Evolutionary conservation across 1,284 basidiomycete genomes (phyloP).

Genomic region (Cystobasidium pallidum): DNA sequence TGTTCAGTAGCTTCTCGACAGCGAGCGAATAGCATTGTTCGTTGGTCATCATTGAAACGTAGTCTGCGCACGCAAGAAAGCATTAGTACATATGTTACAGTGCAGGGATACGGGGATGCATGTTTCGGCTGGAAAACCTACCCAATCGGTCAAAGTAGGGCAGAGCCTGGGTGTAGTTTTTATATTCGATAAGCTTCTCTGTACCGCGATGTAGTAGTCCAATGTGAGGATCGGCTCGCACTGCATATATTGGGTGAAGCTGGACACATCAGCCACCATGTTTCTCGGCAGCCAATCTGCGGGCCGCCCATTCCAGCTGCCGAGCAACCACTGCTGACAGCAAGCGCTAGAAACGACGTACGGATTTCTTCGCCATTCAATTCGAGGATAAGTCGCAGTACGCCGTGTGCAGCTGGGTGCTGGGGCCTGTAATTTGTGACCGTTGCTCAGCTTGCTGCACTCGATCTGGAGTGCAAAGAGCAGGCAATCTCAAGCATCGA

Average conservation of each 20-base stretch:
- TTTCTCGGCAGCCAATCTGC: conserved; percentile 82
- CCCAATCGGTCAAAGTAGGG: conserved; percentile 95
- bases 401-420: conserved; percentile 98
- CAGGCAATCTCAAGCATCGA: conserved; percentile 42
- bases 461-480: not conserved
- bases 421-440: conserved; percentile 68
- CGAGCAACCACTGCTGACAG: not conserved
- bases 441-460: not conserved
- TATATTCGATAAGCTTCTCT: conserved; percentile 99
- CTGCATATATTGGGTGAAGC: not conserved
- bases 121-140: too few species aligned
- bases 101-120: not conserved
- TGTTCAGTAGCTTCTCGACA: conserved; percentile 97
- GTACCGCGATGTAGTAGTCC: conserved; percentile 96
- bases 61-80: conserved; percentile 64
- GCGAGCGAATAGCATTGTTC: conserved; percentile 96
- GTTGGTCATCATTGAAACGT: conserved; percentile 99
- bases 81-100: too few species aligned
- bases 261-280: conserved; percentile 55
- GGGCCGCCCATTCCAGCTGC: not conserved
- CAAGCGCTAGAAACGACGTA: conserved; percentile 46
- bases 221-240: conserved; percentile 69
- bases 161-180: conserved; percentile 77
- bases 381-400: conserved; percentile 95
- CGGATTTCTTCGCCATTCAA: conserved; percentile 81